phyloP scores from a whole-genome alignment of 2,329 filamentous ascomycete species.

The Trichoderma citrinoviride region DNA sequence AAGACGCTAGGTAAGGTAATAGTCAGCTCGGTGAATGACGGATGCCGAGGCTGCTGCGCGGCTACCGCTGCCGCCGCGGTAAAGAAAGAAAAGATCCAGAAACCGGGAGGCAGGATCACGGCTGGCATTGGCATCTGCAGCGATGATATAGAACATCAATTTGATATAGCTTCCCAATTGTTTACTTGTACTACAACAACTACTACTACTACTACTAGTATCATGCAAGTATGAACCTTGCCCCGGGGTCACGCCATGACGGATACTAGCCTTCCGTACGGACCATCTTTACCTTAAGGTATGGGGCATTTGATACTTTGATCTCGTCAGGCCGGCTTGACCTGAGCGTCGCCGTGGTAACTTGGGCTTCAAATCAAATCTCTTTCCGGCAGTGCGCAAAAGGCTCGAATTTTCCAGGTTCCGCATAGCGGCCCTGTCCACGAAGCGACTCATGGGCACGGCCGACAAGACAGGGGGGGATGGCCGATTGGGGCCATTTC shows the following conservation, averaged over 20 bases:
- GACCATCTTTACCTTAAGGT: too few relatives aligned
- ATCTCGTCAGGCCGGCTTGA: not conserved
- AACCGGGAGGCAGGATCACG: not conserved
- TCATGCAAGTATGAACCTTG: constrained; percentile 16
- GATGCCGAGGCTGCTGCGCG: not conserved
- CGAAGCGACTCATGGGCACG: not conserved
- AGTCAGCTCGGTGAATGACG: not conserved
- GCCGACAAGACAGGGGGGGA: constrained; percentile 1
- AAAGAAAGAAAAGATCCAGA: too few relatives aligned
- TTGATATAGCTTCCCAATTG: not conserved
- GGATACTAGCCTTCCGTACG: constrained; percentile 1
- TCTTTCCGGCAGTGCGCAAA: not conserved
- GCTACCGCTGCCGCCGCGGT: not conserved
- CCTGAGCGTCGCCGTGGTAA: constrained; percentile 14
- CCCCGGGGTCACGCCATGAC: constrained; percentile 8
- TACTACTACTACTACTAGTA: too few relatives aligned
- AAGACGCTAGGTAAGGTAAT: not conserved
- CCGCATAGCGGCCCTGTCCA: not conserved
- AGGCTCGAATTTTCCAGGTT: not conserved
- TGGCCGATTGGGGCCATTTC: constrained; percentile 6
- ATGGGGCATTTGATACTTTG: too few relatives aligned
- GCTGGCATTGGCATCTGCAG: not conserved
- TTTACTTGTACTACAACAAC: too few relatives aligned
- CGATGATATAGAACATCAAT: too few relatives aligned
- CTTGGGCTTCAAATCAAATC: not conserved